Evolutionary conservation across 2,329 filamentous ascomycete genomes (phyloP), one percentile per base, ranked within the genome.

Genomic region (Cytospora mali): DNA sequence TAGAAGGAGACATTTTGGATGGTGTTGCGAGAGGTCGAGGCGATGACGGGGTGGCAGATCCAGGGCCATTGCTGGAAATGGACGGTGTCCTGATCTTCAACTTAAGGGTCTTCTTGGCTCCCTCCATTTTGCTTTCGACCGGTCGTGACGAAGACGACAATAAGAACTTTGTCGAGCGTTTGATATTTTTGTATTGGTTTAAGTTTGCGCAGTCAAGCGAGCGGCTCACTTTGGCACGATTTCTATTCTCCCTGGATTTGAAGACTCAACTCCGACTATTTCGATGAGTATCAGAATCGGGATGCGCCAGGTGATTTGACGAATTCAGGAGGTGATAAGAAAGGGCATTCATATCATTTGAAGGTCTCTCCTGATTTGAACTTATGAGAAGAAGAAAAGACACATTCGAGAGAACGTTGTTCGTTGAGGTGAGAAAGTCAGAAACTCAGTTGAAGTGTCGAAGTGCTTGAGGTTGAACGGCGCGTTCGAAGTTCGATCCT

Each of bases 81-180:
- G 64, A 65, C 25, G 55, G 33, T 18, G 31, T 60, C 54, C 49
- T 62, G 48, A 63, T 65, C 57, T 65, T 65, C 51, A 65, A 49
- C 56, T 65, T 65, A 29, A 65, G 56, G 11, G 56, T 62, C 28
- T 65, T 65, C 28, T 65, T 62, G 21, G 64, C n/a, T 14, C 46
- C 57, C 28, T 65, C 64, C 64, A 65, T 65, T 16, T 39, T 65
- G 56, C 4, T 10, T 16, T 9, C 31, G 18, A 25, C 18, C 4
- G 33, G 42, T 46, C 42, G 42, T 18, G n/a, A 46, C 42, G 13
- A 23, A 21, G 9, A 13, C 42, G n/a, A 46, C 21, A 18, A 6
- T 13, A 10, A 21, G 10, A 13, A 13, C 6, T 10, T 46, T 46
- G n/a, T 21, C 42, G 42, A 46, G 4, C 4, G 7, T 46, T n/a